Evolutionary conservation across 495 filamentous ascomycete species (phyloP).

Genomic region (Penicillium canescens): DNA sequence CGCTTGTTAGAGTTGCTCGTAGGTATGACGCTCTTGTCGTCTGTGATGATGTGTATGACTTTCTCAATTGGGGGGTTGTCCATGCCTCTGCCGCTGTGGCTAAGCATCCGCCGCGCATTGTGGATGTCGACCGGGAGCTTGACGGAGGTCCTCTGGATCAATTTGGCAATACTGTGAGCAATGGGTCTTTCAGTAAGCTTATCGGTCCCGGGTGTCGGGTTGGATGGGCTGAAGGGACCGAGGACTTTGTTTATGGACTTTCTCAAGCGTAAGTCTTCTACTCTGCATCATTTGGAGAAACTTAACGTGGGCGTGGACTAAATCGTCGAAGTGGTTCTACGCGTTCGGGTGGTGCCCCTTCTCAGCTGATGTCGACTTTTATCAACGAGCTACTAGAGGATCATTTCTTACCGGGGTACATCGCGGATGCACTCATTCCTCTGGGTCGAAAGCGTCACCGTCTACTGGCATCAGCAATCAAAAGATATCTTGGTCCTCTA

Average conservation of each 20-base stretch:
- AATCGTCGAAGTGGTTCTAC: conserved; percentile 50
- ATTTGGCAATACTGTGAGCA: conserved; percentile 69
- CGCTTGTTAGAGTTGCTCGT: conserved; percentile 59
- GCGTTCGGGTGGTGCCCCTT: conserved; percentile 68
- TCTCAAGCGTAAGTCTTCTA: conserved; percentile 47
- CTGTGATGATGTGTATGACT: conserved; percentile 77
- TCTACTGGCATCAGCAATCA: conserved; percentile 47
- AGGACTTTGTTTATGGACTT: conserved; percentile 56
- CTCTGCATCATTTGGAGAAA: conserved; percentile 14
- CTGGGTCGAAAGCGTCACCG: conserved; percentile 51
- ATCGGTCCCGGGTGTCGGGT: conserved; percentile 64
- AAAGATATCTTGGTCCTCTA: conserved; percentile 48
- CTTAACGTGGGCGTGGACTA: neutral
- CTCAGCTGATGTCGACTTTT: conserved; percentile 64
- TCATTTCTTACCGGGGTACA: conserved; percentile 46
- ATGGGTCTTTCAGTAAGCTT: conserved; percentile 74
- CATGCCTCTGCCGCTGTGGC: neutral
- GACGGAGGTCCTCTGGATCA: conserved; percentile 38
- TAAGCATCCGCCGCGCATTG: conserved; percentile 54
- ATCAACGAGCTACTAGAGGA: conserved; percentile 53
- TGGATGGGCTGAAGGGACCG: conserved; percentile 69
- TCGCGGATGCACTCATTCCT: conserved; percentile 40
- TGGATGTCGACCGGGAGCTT: conserved; percentile 61
- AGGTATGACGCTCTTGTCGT: conserved; percentile 65
- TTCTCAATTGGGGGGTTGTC: conserved; percentile 56